Conservation (phyloP, 768 basidiomycete genomes). For the Tylopilus balloui region DNA sequence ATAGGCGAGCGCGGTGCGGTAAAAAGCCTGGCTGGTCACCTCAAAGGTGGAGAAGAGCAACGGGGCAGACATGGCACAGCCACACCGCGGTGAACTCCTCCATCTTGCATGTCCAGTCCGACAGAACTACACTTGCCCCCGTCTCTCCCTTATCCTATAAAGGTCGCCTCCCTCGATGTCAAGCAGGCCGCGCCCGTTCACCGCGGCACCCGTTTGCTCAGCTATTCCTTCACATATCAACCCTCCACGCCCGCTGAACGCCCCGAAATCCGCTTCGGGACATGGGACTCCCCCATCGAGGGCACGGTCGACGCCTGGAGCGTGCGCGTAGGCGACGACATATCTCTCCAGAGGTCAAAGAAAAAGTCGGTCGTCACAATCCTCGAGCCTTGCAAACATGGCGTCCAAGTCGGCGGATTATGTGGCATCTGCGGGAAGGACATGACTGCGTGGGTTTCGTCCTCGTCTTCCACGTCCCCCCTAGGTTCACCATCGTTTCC, state of each 20-base stretch:
- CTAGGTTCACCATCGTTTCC: constrained; percentile 11
- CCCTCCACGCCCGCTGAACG: constrained; percentile 40
- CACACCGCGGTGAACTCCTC: constrained; percentile 8
- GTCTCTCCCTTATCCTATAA: constrained; percentile 84
- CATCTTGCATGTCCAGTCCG: constrained; percentile 57
- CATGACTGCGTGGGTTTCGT: constrained; percentile 69
- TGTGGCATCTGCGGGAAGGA: constrained; percentile 96
- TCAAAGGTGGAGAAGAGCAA: constrained; percentile 77
- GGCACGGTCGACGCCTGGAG: constrained; percentile 74
- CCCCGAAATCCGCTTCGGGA: constrained; percentile 74
- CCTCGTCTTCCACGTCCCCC: constrained; percentile 1
- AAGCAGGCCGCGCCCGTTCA: constrained; percentile 41
- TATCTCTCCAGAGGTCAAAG: constrained; percentile 55
- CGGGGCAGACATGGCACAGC: constrained; percentile 25
- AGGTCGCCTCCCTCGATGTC: constrained; percentile 65
- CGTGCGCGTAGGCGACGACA: constrained; percentile 58
- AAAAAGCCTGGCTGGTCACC: constrained; percentile 73
- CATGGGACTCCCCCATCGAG: constrained; percentile 87
- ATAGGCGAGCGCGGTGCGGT: constrained; percentile 61
- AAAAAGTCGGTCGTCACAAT: constrained; percentile 61
- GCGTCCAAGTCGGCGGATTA: constrained; percentile 85
- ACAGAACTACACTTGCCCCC: constrained; percentile 76
- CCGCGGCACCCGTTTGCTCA: constrained; percentile 76
- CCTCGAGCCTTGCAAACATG: constrained; percentile 93
- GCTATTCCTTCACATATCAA: constrained; percentile 73